phyloP scores from a whole-genome alignment of 2,329 filamentous ascomycete genomes.

The Graphiopsis chlorocephala region DNA sequence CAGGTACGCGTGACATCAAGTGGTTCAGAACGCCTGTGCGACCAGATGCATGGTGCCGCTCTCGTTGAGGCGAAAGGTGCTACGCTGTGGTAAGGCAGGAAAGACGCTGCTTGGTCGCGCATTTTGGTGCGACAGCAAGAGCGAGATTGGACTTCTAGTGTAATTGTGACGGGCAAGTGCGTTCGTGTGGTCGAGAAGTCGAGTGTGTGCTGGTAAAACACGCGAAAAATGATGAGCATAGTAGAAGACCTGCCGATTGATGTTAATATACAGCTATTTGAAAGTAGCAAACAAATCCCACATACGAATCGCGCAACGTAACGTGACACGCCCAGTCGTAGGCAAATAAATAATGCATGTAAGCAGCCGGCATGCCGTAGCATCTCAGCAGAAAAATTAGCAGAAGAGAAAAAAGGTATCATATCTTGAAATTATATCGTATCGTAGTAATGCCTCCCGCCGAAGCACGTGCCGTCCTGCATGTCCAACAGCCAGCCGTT shows the following conservation, averaged over 20 bases:
- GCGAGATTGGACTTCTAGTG: neutral
- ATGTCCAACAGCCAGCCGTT: neutral
- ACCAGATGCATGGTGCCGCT: neutral
- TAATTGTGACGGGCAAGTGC: neutral
- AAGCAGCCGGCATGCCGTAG: neutral
- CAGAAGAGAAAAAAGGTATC: neutral
- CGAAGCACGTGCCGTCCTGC: neutral
- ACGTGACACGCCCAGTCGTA: neutral
- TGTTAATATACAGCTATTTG: neutral
- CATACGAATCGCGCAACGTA: neutral
- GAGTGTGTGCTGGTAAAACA: too few species aligned
- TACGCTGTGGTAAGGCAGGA: neutral
- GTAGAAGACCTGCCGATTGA: too few species aligned
- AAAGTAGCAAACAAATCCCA: neutral
- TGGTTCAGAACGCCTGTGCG: neutral
- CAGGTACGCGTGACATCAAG: neutral
- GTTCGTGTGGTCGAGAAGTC: neutral
- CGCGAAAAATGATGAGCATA: too few species aligned
- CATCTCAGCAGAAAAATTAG: neutral
- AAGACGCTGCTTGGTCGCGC: neutral
- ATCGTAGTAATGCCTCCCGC: constrained; percentile 1
- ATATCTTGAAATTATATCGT: constrained; percentile 5
- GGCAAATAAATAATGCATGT: neutral
- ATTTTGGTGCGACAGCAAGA: neutral
- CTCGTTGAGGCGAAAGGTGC: constrained; percentile 1